Evolutionary conservation across 208 protist species (phyloP).

Genomic region (Tritrichomonas foetus): DNA sequence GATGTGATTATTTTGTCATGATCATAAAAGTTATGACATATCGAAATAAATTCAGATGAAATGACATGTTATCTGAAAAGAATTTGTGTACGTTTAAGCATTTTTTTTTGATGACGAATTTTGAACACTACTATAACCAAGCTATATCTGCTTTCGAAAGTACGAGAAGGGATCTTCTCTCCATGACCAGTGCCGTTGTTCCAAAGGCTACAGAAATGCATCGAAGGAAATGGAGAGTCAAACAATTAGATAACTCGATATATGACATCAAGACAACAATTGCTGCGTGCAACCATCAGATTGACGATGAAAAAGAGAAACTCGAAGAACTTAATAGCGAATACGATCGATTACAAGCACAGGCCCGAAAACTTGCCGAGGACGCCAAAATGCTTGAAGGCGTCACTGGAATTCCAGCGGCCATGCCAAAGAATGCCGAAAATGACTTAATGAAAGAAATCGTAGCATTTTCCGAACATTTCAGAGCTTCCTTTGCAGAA

Average conservation of each 20-base stretch:
- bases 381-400: constrained; percentile 8
- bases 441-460: not conserved
- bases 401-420: not conserved
- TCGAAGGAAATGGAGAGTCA: not conserved
- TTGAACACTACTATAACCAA: not conserved
- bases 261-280: constrained; percentile 27
- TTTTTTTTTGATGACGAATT: not conserved
- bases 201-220: constrained; percentile 8
- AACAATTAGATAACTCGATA: constrained; percentile 40
- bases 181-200: not conserved
- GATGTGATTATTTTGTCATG: too few species aligned
- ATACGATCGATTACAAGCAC: not conserved
- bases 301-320: not conserved
- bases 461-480: not conserved
- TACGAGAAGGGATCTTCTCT: not conserved
- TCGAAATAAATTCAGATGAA: too few species aligned
- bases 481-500: not conserved
- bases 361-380: not conserved
- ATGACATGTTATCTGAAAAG: too few species aligned
- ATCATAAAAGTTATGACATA: too few species aligned
- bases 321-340: not conserved
- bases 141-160: not conserved
- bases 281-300: not conserved
- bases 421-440: not conserved
- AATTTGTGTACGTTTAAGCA: too few species aligned